Evolutionary conservation across 208 protist species (phyloP), one percentile per base, ranked within the genome.

Genomic region (Acanthamoeba castellanii): DNA sequence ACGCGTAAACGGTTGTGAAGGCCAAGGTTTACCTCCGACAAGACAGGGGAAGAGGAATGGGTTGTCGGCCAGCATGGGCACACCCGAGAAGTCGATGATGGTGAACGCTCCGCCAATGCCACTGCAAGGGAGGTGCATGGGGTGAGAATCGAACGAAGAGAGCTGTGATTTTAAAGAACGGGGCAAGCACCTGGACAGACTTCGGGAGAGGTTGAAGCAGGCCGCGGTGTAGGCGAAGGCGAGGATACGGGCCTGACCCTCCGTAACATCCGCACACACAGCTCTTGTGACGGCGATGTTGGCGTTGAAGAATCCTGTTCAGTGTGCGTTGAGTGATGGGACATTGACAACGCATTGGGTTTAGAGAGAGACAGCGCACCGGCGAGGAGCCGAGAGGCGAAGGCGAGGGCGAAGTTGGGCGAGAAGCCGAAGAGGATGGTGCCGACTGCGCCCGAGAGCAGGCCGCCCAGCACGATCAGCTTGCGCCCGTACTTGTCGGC

Each of bases 401-500:
- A 61, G 55, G 55, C 55, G 55, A 61, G 55, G 55, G 20, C 55
- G 16, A 61, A 61, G 55, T 61, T 61, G 5, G 55, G 72, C 5
- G 72, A 50, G 14, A 81, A 47, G 42, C 72, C 72, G 32, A 81
- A 81, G 72, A 81, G 72, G 34, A 81, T 50, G 30, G 42, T 81
- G 34, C 34, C 72, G 8, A 81, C 42, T 3, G 72, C 72, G 25
- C 72, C 42, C 7, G 42, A 37, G 34, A 47, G 34, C 16, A 81
- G 72, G 25, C 72, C 72, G 30, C 30, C 72, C 34, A 81, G 8
- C 14, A 81, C 20, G 72, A 81, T 47, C 72, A 50, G 9, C 72
- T 81, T 81, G 72, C 72, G 72, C 14, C 72, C 72, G 25, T 81
- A 81, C 72, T 81, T 81, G 72, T 81, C 72, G 9, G 34, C 72